Percentiles rank a stretch among this genome's conserved stretches.
These are phyloP conservation scores for Rauvolfia tetraphylla DNA, from an alignment of 257 asterid species.

Conservation along the genomic window DNA sequence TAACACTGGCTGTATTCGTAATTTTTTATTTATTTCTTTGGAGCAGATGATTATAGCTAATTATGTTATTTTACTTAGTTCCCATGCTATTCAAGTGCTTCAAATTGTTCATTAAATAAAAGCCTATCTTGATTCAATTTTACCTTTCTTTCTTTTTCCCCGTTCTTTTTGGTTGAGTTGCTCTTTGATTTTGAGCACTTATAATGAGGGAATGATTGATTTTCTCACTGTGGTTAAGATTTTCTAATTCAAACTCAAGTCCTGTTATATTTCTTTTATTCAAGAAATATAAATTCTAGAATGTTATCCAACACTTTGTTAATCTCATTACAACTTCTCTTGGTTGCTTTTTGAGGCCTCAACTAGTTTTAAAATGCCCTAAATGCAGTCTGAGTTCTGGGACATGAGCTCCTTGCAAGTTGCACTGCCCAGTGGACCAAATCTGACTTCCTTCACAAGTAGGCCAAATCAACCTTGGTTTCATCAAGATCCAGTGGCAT, in stretches of 20 bases:
- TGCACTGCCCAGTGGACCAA: conserved; percentile 54
- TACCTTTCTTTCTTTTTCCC: not conserved
- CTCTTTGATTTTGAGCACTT: not conserved
- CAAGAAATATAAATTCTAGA: not conserved
- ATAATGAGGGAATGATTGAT: not conserved
- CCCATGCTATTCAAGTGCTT: not conserved
- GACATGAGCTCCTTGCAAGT: conserved; percentile 74
- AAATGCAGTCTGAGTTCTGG: conserved; percentile 49
- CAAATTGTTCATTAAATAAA: not conserved
- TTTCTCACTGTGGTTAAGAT: not conserved
- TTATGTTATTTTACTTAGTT: not conserved
- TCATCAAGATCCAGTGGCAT: conserved; percentile 44
- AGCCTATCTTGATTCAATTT: not conserved
- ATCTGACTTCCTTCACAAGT: conserved; percentile 46
- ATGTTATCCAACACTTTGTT: not conserved
- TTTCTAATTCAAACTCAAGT: not conserved
- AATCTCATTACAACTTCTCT: not conserved
- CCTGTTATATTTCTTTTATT: not conserved
- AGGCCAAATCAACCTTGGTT: conserved; percentile 57
- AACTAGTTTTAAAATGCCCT: conserved; percentile 12
- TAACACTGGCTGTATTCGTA: not conserved
- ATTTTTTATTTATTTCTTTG: not conserved
- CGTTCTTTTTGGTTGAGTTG: not conserved
- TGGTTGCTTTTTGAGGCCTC: not conserved
- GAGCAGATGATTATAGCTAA: not conserved